Evolutionary conservation across 139 green algal genomes (phyloP).

Genomic region (Ettlia oleoabundans): DNA sequence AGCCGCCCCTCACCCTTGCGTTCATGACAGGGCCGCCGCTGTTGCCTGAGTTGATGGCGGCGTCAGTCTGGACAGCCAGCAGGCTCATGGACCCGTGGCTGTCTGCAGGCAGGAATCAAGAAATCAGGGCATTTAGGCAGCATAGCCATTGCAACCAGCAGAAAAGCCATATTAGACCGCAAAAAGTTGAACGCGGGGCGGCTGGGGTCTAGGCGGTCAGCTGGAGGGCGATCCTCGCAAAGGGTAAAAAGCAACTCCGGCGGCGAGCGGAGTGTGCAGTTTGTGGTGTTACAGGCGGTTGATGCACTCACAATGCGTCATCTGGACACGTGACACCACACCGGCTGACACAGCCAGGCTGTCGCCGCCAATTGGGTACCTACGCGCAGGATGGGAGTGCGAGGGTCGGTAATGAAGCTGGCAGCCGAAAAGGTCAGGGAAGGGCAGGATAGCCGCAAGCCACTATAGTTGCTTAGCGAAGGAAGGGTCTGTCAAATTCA

Average conservation of each 20-base stretch:
- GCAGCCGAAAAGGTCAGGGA: too few species aligned
- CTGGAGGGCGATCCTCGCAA: too few species aligned
- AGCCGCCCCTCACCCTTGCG: conserved; percentile 29
- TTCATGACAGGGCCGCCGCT: conserved; percentile 87
- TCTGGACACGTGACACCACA: conserved; percentile 92
- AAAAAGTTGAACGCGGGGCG: too few species aligned
- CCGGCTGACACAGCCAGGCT: conserved; percentile 73
- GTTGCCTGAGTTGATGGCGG: conserved; percentile 84
- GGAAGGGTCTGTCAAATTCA: too few species aligned
- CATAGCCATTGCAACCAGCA: neutral
- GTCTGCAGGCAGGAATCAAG: conserved; percentile 40
- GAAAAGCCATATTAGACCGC: neutral
- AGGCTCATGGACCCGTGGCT: conserved; percentile 90
- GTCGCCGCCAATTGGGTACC: conserved; percentile 55
- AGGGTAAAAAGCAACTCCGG: too few species aligned
- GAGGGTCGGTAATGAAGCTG: neutral
- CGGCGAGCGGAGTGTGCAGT: too few species aligned
- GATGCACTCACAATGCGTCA: conserved; percentile 83
- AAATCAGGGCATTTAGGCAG: too few species aligned
- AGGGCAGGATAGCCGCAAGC: too few species aligned
- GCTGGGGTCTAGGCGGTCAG: too few species aligned
- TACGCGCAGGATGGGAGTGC: neutral
- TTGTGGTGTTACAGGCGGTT: too few species aligned
- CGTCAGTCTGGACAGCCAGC: conserved; percentile 82
- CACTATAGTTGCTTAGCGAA: too few species aligned